Conservation (phyloP, 208 protist genomes). For the Acanthamoeba triangularis region DNA sequence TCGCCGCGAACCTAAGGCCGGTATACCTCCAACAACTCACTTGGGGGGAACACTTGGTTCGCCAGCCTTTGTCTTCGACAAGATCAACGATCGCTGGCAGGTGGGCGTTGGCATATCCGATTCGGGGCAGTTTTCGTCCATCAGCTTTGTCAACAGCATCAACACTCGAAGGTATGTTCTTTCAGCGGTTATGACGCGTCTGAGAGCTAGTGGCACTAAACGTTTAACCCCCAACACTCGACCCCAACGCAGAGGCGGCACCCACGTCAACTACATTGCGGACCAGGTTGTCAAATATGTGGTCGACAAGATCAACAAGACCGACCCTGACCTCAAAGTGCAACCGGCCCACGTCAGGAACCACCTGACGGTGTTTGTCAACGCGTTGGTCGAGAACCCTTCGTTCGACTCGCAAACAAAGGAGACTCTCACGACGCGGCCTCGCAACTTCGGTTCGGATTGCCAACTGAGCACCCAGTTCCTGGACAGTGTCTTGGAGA, state of each 20-base stretch:
- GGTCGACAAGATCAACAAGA: constrained; percentile 97
- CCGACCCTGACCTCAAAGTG: constrained; percentile 89
- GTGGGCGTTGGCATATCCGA: constrained; percentile 96
- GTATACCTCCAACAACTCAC: constrained; percentile 87
- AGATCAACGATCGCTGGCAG: constrained; percentile 98
- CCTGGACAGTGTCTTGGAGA: constrained; percentile 89
- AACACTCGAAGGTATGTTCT: constrained; percentile 92
- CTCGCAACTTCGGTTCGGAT: constrained; percentile 97
- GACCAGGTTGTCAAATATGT: constrained; percentile 92
- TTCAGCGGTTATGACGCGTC: neutral
- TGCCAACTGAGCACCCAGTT: constrained; percentile 97
- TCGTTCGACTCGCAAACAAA: constrained; percentile 99
- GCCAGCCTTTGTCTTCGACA: constrained; percentile 54
- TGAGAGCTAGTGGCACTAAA: too few species aligned
- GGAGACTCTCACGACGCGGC: constrained; percentile 98
- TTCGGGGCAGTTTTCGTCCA: constrained; percentile 96
- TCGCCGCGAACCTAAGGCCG: neutral
- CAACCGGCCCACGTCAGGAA: constrained; percentile 92
- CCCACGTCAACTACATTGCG: constrained; percentile 96
- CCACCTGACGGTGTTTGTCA: constrained; percentile 99
- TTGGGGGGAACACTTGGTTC: constrained; percentile 95
- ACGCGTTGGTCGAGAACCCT: constrained; percentile 99
- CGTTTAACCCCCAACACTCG: neutral
- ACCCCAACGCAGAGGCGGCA: constrained; percentile 96
- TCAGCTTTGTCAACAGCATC: constrained; percentile 99